Percentiles rank a stretch among this genome's conserved stretches.
Conservation (phyloP, 768 basidiomycete species). For the Calocera cornea region DNA sequence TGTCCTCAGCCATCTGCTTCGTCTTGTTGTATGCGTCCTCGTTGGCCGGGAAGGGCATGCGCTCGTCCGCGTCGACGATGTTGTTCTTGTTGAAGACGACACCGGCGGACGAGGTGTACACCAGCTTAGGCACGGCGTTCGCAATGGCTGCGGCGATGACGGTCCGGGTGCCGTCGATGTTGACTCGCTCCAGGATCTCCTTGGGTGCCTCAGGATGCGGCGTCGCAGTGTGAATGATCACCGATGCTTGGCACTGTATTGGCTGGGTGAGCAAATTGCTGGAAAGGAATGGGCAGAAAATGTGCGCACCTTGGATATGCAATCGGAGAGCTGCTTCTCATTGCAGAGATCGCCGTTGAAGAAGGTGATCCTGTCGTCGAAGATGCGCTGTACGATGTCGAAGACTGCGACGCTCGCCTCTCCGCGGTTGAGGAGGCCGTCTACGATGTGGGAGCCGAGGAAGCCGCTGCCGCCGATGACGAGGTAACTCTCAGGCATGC, state of each 20-base stretch:
- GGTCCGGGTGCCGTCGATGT: slow-evolving; percentile 79
- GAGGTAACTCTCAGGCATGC: slow-evolving; percentile 49
- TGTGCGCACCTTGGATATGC: slow-evolving; percentile 54
- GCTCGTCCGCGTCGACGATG: slow-evolving; percentile 78
- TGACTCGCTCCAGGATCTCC: slow-evolving; percentile 78
- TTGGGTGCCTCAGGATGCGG: slow-evolving; percentile 56
- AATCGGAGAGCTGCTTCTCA: slow-evolving; percentile 53
- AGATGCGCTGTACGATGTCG: slow-evolving; percentile 83
- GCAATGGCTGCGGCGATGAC: slow-evolving; percentile 70
- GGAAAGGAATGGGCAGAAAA: neutral
- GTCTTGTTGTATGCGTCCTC: slow-evolving; percentile 89
- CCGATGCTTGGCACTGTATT: neutral
- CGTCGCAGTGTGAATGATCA: slow-evolving; percentile 92
- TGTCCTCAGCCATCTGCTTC: slow-evolving; percentile 75
- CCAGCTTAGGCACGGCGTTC: slow-evolving; percentile 65
- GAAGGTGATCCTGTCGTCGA: slow-evolving; percentile 61
- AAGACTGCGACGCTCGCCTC: slow-evolving; percentile 67
- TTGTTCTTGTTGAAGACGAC: slow-evolving; percentile 76
- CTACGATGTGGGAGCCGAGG: slow-evolving; percentile 80
- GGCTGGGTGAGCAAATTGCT: neutral
- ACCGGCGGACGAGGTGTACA: slow-evolving; percentile 88
- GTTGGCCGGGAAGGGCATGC: slow-evolving; percentile 55
- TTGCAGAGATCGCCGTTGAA: slow-evolving; percentile 82
- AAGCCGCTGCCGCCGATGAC: slow-evolving; percentile 94
- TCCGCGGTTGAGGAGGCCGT: slow-evolving; percentile 63